These are phyloP conservation scores for Nemania serpens DNA, from an alignment of 2,329 filamentous ascomycete species.

Conservation along the genomic window DNA sequence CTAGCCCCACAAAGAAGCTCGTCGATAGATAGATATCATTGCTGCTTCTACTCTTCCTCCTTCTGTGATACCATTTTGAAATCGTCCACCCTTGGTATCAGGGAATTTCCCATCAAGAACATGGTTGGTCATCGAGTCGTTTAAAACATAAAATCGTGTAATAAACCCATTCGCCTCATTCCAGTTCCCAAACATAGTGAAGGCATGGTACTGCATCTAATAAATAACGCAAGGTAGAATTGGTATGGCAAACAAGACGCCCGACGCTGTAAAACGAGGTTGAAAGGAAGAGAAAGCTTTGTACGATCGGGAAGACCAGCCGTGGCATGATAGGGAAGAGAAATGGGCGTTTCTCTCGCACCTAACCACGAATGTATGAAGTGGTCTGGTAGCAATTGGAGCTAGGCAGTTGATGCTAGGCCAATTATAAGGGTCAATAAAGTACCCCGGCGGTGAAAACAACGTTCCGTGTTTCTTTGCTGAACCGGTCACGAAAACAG, in stretches of 20 bases:
- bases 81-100: background rate
- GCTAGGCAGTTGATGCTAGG: background rate
- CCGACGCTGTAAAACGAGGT: constrained; percentile 10
- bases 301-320: constrained; percentile 8
- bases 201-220: constrained; percentile 9
- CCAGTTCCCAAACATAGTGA: constrained; percentile 2
- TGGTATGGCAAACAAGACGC: constrained; percentile 10
- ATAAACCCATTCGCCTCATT: constrained; percentile 7
- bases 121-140: constrained; percentile 19
- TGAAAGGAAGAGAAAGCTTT: constrained; percentile 12
- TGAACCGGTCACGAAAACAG: background rate
- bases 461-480: background rate
- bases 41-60: background rate
- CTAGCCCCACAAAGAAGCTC: background rate
- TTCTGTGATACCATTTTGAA: background rate
- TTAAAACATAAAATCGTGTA: constrained; percentile 21
- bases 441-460: background rate
- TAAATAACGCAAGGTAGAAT: constrained; percentile 13
- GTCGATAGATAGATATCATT: background rate
- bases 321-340: constrained; percentile 12
- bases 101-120: constrained; percentile 3
- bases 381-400: background rate
- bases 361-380: background rate
- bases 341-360: background rate
- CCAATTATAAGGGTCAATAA: background rate